Evolutionary conservation across 306 rosid species (phyloP).

Genomic region (Lithocarpus polystachyus): DNA sequence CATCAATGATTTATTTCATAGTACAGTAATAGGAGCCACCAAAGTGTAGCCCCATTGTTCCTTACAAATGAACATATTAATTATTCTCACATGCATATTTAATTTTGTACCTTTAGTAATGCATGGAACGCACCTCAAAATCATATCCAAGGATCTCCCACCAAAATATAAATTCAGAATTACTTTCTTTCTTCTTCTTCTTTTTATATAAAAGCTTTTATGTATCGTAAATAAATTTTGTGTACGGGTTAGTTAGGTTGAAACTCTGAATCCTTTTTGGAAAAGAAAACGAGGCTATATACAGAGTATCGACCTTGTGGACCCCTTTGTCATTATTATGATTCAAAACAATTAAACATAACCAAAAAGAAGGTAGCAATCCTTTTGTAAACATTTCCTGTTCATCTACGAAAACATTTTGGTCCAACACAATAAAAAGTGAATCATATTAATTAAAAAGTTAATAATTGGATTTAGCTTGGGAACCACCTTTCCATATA

Average conservation of each 20-base stretch:
- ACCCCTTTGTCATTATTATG: neutral
- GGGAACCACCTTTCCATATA: neutral
- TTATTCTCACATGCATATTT: too few relatives aligned
- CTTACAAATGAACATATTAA: too few relatives aligned
- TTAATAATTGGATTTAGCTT: neutral
- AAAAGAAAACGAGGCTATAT: neutral
- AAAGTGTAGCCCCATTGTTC: neutral
- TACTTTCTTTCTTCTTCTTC: too few relatives aligned
- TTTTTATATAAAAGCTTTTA: too few relatives aligned
- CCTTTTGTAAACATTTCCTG: neutral
- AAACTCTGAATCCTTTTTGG: neutral
- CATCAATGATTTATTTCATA: neutral
- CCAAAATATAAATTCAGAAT: too few relatives aligned
- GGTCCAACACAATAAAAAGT: neutral
- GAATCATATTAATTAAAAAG: neutral
- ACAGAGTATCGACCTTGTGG: neutral
- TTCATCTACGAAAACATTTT: neutral
- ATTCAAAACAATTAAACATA: neutral
- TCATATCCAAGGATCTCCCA: too few relatives aligned
- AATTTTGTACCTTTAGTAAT: neutral
- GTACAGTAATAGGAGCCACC: neutral
- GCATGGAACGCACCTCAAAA: neutral
- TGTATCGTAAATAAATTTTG: too few relatives aligned
- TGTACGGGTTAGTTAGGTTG: neutral
- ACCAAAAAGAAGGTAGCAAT: neutral